These are phyloP conservation scores for Uronychia setigera DNA, from an alignment of 73 alveolate genomes.

Conservation along the genomic window DNA sequence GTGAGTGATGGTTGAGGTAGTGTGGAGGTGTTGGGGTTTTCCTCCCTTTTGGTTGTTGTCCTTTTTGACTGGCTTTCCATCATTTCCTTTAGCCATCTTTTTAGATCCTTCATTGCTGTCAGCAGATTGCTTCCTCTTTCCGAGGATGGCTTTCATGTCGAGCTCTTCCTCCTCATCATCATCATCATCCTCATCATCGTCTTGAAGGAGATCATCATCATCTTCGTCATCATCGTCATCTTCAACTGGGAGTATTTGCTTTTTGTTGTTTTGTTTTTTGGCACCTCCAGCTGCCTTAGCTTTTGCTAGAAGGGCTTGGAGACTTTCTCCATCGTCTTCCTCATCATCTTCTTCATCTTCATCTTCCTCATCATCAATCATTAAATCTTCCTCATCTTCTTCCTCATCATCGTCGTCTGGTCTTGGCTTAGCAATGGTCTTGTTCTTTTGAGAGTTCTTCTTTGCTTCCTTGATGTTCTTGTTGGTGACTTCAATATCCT, in stretches of 20 bases:
- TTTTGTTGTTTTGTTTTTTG: background rate
- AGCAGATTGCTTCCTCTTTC: background rate
- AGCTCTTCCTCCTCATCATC: slow-evolving; percentile 24
- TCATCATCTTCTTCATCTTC: slow-evolving; percentile 48
- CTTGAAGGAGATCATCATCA: slow-evolving; percentile 31
- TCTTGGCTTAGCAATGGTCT: background rate
- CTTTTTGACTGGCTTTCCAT: slow-evolving; percentile 5
- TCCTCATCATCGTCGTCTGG: slow-evolving; percentile 42
- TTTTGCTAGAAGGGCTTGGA: background rate
- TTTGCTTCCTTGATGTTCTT: slow-evolving; percentile 31
- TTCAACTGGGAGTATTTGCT: slow-evolving; percentile 11
- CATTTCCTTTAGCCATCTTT: background rate
- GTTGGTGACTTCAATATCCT: slow-evolving; percentile 28
- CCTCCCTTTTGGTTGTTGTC: slow-evolving; percentile 8
- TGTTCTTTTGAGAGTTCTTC: slow-evolving; percentile 43
- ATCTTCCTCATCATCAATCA: slow-evolving; percentile 38
- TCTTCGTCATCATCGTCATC: slow-evolving; percentile 64
- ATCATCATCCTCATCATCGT: slow-evolving; percentile 39
- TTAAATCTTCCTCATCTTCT: slow-evolving; percentile 18
- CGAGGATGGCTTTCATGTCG: background rate
- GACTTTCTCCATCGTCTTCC: slow-evolving; percentile 52
- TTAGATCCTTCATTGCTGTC: slow-evolving; percentile 22
- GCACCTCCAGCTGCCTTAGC: slow-evolving; percentile 10
- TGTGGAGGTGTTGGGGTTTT: too few relatives aligned
- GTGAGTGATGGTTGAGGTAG: too few relatives aligned